Conservation (phyloP, 805 yeast species). For the Metschnikowia picachoensis region DNA sequence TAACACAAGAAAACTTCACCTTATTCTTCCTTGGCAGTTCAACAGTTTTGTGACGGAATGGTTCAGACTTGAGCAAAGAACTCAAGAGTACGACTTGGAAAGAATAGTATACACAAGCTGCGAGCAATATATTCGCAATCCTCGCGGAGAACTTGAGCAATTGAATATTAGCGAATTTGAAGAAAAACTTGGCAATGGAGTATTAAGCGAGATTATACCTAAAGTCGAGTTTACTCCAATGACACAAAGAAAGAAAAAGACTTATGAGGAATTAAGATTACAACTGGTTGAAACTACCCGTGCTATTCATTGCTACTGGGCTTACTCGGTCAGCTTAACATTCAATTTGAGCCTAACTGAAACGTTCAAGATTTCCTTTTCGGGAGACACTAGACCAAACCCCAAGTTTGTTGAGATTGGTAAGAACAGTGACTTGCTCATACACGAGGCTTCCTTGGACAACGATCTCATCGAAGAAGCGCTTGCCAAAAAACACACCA, state of each 20-base stretch:
- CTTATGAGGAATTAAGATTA: constrained; percentile 45
- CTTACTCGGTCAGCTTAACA: constrained; percentile 60
- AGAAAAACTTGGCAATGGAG: constrained; percentile 25
- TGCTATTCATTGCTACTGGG: constrained; percentile 81
- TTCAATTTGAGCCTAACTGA: constrained; percentile 42
- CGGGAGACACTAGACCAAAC: constrained; percentile 94
- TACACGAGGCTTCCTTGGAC: constrained; percentile 93
- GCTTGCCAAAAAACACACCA: constrained; percentile 74
- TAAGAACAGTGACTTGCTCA: constrained; percentile 59
- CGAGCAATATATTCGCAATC: constrained; percentile 47
- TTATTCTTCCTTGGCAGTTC: constrained; percentile 76
- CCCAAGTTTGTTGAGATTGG: constrained; percentile 65
- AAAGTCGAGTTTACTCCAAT: constrained; percentile 15
- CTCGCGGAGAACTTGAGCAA: constrained; percentile 28
- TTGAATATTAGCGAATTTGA: constrained; percentile 31
- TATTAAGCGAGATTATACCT: constrained; percentile 11
- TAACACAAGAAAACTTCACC: constrained; percentile 39
- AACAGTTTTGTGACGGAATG: constrained; percentile 67
- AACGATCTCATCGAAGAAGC: constrained; percentile 79
- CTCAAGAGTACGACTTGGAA: constrained; percentile 28
- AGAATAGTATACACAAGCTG: constrained; percentile 54
- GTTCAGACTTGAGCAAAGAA: constrained; percentile 44
- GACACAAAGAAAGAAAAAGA: constrained; percentile 10
- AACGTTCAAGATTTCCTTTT: constrained; percentile 71
- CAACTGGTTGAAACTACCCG: constrained; percentile 52